A percentile compares a stretch with the other conserved stretches of the same genome.
Evolutionary conservation across 805 yeast genomes (phyloP).

Genomic region (Metschnikowia lunata): DNA sequence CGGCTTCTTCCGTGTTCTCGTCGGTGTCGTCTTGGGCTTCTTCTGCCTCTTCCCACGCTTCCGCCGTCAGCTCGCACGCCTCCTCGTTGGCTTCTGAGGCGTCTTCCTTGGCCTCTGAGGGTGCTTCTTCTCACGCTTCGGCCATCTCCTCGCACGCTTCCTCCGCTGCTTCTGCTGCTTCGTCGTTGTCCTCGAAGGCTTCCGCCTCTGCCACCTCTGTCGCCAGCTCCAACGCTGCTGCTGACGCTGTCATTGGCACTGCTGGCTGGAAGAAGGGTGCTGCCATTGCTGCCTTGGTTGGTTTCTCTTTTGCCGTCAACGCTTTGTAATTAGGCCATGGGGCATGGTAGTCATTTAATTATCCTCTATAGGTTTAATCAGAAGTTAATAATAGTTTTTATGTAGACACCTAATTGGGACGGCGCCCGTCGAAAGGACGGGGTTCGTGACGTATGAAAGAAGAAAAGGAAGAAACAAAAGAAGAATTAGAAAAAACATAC

Average conservation of each 20-base stretch:
- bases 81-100: neutral
- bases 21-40: slow-evolving; percentile 2
- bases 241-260: slow-evolving; percentile 18
- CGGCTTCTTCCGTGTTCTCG: too few species aligned
- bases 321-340: slow-evolving; percentile 6
- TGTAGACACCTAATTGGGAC: too few species aligned
- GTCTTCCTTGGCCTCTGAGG: neutral
- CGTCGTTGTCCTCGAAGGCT: slow-evolving; percentile 8
- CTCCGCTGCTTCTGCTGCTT: slow-evolving; percentile 5
- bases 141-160: neutral
- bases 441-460: too few species aligned
- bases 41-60: neutral
- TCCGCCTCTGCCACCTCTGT: slow-evolving; percentile 2
- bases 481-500: too few species aligned
- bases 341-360: too few species aligned
- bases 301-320: slow-evolving; percentile 33
- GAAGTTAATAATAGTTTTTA: too few species aligned
- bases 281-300: slow-evolving; percentile 34
- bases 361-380: too few species aligned
- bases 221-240: slow-evolving; percentile 16
- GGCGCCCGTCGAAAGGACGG: too few species aligned
- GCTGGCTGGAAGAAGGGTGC: slow-evolving; percentile 36
- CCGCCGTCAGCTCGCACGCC: slow-evolving; percentile 4
- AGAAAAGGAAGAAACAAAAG: too few species aligned
- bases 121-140: neutral